A percentile compares a stretch with the other conserved stretches of the same genome.
phyloP scores from a whole-genome alignment of 1,284 basidiomycete genomes.

The Puccinia brachypodii region DNA sequence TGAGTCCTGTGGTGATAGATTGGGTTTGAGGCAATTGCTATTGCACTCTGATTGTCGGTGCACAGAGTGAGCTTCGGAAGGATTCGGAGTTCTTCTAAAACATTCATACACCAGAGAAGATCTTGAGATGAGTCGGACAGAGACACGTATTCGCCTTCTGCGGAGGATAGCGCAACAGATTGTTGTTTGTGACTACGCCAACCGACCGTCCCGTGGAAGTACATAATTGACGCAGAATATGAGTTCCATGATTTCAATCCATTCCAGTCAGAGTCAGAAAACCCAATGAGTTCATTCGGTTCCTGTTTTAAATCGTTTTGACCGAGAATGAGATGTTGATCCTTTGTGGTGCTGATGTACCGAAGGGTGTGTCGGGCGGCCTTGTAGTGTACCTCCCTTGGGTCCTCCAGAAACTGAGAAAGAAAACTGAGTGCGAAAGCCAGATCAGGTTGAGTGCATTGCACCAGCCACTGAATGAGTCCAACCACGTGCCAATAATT shows the following conservation, averaged over 20 bases:
- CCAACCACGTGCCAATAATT: background rate
- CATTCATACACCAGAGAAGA: background rate
- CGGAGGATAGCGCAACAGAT: background rate
- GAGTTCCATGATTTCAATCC: background rate
- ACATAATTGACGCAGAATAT: background rate
- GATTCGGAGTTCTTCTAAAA: no score
- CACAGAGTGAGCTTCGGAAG: no score
- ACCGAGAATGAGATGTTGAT: background rate
- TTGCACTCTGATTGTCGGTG: no score
- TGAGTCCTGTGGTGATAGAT: background rate
- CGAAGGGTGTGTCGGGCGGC: background rate
- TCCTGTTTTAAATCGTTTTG: background rate
- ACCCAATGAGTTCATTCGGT: background rate
- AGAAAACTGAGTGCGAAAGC: conserved; percentile 4
- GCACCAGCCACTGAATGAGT: background rate
- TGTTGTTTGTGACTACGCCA: background rate
- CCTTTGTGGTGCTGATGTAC: background rate
- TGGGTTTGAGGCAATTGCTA: background rate
- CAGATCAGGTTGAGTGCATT: conserved; percentile 5
- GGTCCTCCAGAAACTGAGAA: background rate
- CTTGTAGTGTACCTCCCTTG: background rate
- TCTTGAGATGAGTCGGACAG: background rate
- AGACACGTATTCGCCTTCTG: background rate
- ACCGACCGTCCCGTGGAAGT: background rate
- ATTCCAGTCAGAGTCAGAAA: background rate